Conservation (phyloP, 192 early-diverging fungal genomes). For the Coemansia sp. region DNA sequence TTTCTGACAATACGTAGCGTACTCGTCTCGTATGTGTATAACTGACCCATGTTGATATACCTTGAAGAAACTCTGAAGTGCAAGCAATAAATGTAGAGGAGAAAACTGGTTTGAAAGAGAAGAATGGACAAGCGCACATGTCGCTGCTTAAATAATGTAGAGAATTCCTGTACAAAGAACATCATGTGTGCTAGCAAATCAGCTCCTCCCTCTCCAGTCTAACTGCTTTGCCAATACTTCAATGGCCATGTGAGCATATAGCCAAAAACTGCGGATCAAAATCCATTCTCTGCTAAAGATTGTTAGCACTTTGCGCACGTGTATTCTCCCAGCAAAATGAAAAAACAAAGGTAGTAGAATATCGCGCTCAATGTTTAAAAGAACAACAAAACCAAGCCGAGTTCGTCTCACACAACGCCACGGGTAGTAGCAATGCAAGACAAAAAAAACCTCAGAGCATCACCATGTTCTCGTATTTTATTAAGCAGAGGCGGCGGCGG, state of each 20-base stretch:
- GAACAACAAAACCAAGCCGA: background rate
- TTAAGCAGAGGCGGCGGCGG: slow-evolving; percentile 20
- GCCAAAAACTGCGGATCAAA: background rate
- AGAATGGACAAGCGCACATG: background rate
- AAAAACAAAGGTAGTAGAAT: background rate
- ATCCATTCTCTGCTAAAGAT: background rate
- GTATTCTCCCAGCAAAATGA: background rate
- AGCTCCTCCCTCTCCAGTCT: background rate
- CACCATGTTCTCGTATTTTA: slow-evolving; percentile 13
- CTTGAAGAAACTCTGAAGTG: background rate
- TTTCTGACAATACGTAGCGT: background rate
- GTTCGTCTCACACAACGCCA: background rate
- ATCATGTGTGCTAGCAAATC: background rate
- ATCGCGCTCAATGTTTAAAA: slow-evolving; percentile 1
- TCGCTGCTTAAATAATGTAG: background rate
- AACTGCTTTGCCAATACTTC: background rate
- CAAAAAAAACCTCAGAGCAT: slow-evolving; percentile 3
- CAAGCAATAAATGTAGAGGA: background rate
- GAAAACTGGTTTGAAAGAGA: background rate
- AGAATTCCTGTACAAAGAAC: background rate
- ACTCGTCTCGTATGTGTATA: background rate
- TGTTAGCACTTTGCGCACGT: background rate
- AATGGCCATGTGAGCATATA: no score
- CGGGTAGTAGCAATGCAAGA: background rate
- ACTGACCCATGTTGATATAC: background rate